Base-by-base conservation (phyloP, 192 early-diverging fungal genomes). In the Entophlyctis helioformis region DNA sequence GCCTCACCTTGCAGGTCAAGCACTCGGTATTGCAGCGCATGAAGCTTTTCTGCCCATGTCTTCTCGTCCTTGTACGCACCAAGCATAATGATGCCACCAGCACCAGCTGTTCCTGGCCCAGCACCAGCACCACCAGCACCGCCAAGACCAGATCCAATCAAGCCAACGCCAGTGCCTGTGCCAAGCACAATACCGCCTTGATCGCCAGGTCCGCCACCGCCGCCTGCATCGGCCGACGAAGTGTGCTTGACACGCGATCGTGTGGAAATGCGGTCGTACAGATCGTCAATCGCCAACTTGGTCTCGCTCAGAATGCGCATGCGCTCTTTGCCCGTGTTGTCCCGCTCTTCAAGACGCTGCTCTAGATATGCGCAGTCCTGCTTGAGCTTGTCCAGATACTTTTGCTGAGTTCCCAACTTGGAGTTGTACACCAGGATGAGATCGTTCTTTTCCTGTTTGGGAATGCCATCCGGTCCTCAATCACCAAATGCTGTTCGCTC, bases 271-370 rank as follows among this genome's bases (percentile, higher is more conserved):
- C 72, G 63, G 28, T 76, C 68, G 43, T 52, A 72, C 36, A 78
- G 62, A 53, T 78, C 71, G 60, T 71, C 62, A 29, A 78, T 78
- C n/a, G 75, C 75, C 9, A 78, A 54, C 39, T 78, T 78, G 3
- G 71, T 65, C 39, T 72, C 75, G 24, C 62, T 51, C 10, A 78
- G 55, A 47, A 72, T 62, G 1, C 75, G 56, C 60, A 65, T 58
- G 70, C 71, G 28, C 36, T 76, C 71, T 53, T 70, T 72, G 16
- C 66, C 67, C 0, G 71, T 66, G 18, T 69, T 71, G 49, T 76
- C 69, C 15, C 66, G 46, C 35, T 78, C 66, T 29, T 67, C 71
- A 2, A 72, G 42, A 27, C 58, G 40, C 39, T 71, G 57, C 48
- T 75, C 69, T n/a, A 55, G 42, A 42, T 70, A 66, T 1, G 71